These are phyloP conservation scores for Heterococcus sp. DNA, from an alignment of 108 stramenopile species.

Conservation along the genomic window DNA sequence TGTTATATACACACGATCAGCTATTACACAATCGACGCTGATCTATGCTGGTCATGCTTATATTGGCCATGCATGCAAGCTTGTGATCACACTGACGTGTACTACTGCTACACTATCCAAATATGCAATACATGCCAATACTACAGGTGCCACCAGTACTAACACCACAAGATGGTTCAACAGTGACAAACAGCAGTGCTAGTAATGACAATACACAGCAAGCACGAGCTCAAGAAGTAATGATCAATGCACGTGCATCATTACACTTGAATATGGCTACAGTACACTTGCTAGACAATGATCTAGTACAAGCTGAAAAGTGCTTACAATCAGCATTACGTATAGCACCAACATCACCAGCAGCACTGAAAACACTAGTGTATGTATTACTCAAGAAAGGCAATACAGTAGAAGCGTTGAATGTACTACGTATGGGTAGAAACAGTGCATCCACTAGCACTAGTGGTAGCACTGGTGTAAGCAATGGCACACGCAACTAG, in stretches of 20 bases:
- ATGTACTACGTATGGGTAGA: not conserved
- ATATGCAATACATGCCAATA: no score
- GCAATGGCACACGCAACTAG: no score
- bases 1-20: no score
- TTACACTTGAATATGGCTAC: conserved; percentile 30
- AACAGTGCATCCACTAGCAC: no score
- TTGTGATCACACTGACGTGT: no score
- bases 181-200: not conserved
- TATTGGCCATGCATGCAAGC: no score
- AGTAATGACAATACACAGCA: not conserved
- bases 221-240: not conserved
- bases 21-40: no score
- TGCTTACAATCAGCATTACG: conserved; percentile 17
- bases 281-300: conserved; percentile 19
- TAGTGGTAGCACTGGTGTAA: no score
- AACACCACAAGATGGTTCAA: no score
- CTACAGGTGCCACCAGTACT: no score
- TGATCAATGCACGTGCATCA: not conserved
- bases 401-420: conserved; percentile 19
- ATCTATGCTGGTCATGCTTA: no score
- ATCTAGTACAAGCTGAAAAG: conserved; percentile 8
- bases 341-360: conserved; percentile 1
- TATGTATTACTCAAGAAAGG: conserved; percentile 35
- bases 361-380: conserved; percentile 12
- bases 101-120: no score